phyloP scores from a whole-genome alignment of 1,284 basidiomycete species.

The Tetrapyrgos nigripes region DNA sequence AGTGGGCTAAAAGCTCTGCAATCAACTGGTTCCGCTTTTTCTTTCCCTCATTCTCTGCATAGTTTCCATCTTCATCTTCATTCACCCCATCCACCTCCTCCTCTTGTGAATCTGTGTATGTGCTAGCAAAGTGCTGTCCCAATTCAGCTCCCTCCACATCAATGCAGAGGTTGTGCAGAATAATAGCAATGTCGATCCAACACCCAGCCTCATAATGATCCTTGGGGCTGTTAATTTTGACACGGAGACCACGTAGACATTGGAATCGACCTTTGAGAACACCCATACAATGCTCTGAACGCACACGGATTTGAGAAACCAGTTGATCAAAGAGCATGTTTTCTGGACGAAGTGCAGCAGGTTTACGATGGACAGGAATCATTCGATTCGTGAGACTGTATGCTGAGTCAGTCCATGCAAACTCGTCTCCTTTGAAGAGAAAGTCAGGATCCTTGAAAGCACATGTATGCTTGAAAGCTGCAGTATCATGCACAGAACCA shows the following conservation, averaged over 20 bases:
- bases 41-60: background rate
- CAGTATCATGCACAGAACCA: constrained; percentile 43
- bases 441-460: constrained; percentile 32
- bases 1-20: too few relatives aligned
- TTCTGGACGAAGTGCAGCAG: constrained; percentile 31
- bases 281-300: constrained; percentile 43
- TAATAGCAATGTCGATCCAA: constrained; percentile 41
- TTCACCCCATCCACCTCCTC: background rate
- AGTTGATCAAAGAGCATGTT: constrained; percentile 38
- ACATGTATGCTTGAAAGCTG: constrained; percentile 38
- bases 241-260: constrained; percentile 35
- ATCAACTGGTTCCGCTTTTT: too few relatives aligned
- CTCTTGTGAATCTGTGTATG: background rate
- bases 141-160: constrained; percentile 36
- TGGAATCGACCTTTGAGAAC: constrained; percentile 40
- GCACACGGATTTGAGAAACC: constrained; percentile 34
- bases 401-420: constrained; percentile 46
- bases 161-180: constrained; percentile 43
- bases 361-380: constrained; percentile 41
- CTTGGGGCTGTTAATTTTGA: constrained; percentile 30
- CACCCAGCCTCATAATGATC: constrained; percentile 35
- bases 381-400: constrained; percentile 32
- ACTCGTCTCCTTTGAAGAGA: constrained; percentile 41
- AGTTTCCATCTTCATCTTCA: background rate
- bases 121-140: background rate